These are phyloP conservation scores for Rhodotorula sp. DNA, from an alignment of 1,284 basidiomycete species.

Conservation along the genomic window DNA sequence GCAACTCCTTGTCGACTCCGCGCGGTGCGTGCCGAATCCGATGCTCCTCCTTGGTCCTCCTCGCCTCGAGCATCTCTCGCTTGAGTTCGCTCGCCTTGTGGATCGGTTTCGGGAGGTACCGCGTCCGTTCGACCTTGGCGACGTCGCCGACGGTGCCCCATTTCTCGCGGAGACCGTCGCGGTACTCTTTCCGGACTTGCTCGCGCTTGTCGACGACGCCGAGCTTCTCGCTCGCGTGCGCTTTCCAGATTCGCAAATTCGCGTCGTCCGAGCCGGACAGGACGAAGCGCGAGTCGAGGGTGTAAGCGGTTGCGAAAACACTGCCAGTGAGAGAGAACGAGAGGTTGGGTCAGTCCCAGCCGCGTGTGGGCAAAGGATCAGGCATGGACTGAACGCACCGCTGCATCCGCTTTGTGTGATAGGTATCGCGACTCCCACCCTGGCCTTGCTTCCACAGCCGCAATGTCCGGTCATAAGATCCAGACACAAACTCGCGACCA, in stretches of 20 bases:
- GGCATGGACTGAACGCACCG: constrained; percentile 56
- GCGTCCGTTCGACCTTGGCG: constrained; percentile 74
- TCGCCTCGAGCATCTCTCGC: constrained; percentile 86
- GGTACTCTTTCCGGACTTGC: constrained; percentile 86
- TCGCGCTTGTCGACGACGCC: constrained; percentile 90
- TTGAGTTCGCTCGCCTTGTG: constrained; percentile 85
- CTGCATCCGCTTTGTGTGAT: constrained; percentile 99
- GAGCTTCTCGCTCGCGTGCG: constrained; percentile 85
- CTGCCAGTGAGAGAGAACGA: constrained; percentile 31
- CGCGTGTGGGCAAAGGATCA: not conserved
- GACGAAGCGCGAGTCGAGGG: constrained; percentile 88
- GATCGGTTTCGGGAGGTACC: constrained; percentile 86
- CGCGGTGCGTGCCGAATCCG: constrained; percentile 61
- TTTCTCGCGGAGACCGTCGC: constrained; percentile 79
- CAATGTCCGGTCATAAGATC: constrained; percentile 92
- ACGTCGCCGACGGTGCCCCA: constrained; percentile 86
- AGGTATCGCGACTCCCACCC: constrained; percentile 82
- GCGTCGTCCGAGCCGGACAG: constrained; percentile 94
- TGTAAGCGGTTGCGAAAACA: constrained; percentile 61
- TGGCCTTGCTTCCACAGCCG: constrained; percentile 88
- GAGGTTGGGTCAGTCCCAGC: not conserved
- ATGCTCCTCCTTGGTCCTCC: constrained; percentile 88
- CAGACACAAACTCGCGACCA: constrained; percentile 92
- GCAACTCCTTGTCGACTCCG: constrained; percentile 77
- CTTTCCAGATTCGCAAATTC: constrained; percentile 96